Conservation (phyloP, 306 rosid genomes). For the Vachellia pachyceras region DNA sequence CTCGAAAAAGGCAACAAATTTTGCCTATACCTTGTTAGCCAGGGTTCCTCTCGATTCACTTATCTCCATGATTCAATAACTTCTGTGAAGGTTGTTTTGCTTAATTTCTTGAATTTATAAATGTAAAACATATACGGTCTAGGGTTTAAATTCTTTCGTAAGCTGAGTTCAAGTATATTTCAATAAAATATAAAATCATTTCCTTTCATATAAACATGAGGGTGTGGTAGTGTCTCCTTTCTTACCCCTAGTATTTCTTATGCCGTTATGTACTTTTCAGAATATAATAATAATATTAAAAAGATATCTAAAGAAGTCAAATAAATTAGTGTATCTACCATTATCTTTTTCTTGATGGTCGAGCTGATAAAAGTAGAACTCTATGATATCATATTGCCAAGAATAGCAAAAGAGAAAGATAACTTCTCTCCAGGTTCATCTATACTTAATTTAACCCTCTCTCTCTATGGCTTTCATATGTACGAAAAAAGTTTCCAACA, state of each 20-base stretch:
- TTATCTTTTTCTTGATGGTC: conserved; percentile 30
- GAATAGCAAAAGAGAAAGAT: conserved; percentile 37
- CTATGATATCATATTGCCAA: conserved; percentile 41
- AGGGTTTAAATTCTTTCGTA: neutral
- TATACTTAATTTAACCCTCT: neutral
- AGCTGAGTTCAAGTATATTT: neutral
- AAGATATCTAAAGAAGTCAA: neutral
- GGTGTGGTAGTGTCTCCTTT: neutral
- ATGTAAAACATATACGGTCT: too few species aligned
- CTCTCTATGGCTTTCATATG: conserved; percentile 39
- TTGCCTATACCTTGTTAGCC: conserved; percentile 1
- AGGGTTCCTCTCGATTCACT: conserved; percentile 35
- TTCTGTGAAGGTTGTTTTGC: too few species aligned
- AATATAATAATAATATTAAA: neutral
- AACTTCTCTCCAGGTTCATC: conserved; percentile 5
- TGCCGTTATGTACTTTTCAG: neutral
- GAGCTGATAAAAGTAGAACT: conserved; percentile 34
- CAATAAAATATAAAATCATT: neutral
- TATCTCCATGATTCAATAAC: too few species aligned
- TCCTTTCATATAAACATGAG: neutral
- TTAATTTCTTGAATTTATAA: too few species aligned
- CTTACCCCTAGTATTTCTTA: neutral
- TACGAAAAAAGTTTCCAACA: conserved; percentile 45
- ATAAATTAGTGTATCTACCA: neutral
- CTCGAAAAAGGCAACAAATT: neutral